A percentile compares a stretch with the other conserved stretches of the same genome.
These are phyloP conservation scores for Podila epicladia DNA, from an alignment of 192 early-diverging fungal species.

Conservation along the genomic window DNA sequence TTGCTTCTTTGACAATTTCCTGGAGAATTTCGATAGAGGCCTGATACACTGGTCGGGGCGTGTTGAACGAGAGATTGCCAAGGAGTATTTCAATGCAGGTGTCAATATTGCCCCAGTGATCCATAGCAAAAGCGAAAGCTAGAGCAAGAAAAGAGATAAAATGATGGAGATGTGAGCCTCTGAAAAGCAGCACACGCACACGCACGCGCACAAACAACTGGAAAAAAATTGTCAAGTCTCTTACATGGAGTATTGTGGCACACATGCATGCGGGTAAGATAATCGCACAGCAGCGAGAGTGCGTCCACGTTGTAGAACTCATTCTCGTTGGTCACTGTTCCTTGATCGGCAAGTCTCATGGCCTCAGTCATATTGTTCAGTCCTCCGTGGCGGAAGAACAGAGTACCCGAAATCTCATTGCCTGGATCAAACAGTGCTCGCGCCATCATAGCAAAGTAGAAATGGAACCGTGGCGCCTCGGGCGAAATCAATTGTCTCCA, in stretches of 20 bases:
- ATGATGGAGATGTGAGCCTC: too few relatives aligned
- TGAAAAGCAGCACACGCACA: background rate
- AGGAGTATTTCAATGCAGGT: constrained; percentile 15
- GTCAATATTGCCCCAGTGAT: constrained; percentile 49
- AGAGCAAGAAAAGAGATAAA: background rate
- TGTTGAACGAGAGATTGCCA: constrained; percentile 40
- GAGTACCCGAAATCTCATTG: constrained; percentile 13
- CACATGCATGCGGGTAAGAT: constrained; percentile 29
- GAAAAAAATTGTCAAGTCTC: background rate
- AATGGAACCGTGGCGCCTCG: constrained; percentile 6
- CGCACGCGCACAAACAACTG: background rate
- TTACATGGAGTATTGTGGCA: constrained; percentile 34
- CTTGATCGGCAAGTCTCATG: background rate
- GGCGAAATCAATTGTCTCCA: constrained; percentile 20
- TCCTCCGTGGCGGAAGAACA: constrained; percentile 28
- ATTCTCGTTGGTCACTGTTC: constrained; percentile 19
- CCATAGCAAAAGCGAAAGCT: constrained; percentile 41
- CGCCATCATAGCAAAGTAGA: constrained; percentile 25
- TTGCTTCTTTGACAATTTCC: constrained; percentile 35
- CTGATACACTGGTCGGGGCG: constrained; percentile 18
- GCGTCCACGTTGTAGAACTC: constrained; percentile 36
- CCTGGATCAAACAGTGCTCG: constrained; percentile 29
- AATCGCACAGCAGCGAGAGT: constrained; percentile 23
- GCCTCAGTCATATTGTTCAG: constrained; percentile 36
- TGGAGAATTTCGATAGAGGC: constrained; percentile 24